Evolutionary conservation across 371 early-diverging fungal genomes (phyloP), one percentile per base, ranked within the genome.

Genomic region (Rhizopus sp.): DNA sequence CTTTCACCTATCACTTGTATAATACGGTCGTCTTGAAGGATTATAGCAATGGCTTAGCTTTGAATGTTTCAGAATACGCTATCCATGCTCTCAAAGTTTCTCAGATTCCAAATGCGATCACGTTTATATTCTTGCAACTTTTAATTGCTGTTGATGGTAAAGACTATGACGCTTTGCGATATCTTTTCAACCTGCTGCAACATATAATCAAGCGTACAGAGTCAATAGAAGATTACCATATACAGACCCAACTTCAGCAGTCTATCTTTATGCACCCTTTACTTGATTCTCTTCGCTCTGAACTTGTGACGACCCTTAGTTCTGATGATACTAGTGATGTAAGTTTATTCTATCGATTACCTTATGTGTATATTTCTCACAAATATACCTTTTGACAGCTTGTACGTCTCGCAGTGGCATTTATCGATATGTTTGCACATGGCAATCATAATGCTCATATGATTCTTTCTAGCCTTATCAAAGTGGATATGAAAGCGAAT

Each of bases 1-100:
- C 81, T 4, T 83, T 81, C 49, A 44, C 52, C 8, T 44, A 50
- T 0, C 50, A 81, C 2, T 73, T 83, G 38, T 51, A 59, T 23
- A 81, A 80, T 16, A 37, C 62, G 4, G 32, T 55, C 7, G 7
- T 64, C 31, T 23, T 54, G 53, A 45, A 42, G 50, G 5, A 55
- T 37, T n/a, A 57, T 62, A 13, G 50, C 42, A 6, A 73, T 9
- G 44, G 16, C 10, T n/a, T 64, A n/a, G 66, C 71, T 3, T 33
- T 57, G 10, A 31, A 39, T 13, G 53, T 69, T 4, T 32, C 79
- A 50, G 68, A 50, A 17, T 45, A 59, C 16, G 39, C 74, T 13
- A 37, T 77, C 30, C 49, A 61, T 6, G 31, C 37, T n/a, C 50
- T 74, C 23, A 73, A 66, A 10, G 35, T 60, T 0, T 61, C 64